A percentile compares a stretch with the other conserved stretches of the same genome.
Conservation (phyloP, 2,329 filamentous ascomycete species). For the Trichoderma guizhouense region DNA sequence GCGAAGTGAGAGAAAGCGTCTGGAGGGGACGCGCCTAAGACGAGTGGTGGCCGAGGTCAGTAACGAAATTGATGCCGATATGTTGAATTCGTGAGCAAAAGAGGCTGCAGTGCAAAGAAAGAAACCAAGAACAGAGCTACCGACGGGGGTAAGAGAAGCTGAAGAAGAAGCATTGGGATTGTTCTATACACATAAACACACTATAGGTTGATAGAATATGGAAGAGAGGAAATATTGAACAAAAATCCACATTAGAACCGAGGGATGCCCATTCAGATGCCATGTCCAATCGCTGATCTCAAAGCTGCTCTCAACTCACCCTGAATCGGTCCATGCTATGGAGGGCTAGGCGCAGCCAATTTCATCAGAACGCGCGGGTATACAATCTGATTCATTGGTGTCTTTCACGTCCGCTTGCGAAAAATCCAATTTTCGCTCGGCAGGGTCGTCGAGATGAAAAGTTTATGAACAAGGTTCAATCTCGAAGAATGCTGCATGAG, state of each 20-base stretch:
- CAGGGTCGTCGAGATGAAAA: neutral
- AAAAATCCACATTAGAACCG: neutral
- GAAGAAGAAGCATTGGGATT: neutral
- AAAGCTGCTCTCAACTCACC: slow-evolving; percentile 20
- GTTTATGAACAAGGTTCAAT: neutral
- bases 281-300: neutral
- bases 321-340: slow-evolving; percentile 25
- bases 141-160: neutral
- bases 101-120: neutral
- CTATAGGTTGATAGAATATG: neutral
- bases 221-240: neutral
- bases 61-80: neutral
- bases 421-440: neutral
- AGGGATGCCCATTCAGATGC: neutral
- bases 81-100: neutral
- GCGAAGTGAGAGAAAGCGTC: slow-evolving; percentile 41
- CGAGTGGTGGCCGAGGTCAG: slow-evolving; percentile 3
- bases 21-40: slow-evolving; percentile 46
- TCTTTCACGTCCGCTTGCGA: neutral
- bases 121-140: neutral
- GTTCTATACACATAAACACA: neutral
- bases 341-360: slow-evolving; percentile 13
- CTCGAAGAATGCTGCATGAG: neutral
- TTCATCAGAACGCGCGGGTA: neutral
- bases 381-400: neutral